Conservation (phyloP, 495 filamentous ascomycete genomes). For the Coniosporium apollinis region DNA sequence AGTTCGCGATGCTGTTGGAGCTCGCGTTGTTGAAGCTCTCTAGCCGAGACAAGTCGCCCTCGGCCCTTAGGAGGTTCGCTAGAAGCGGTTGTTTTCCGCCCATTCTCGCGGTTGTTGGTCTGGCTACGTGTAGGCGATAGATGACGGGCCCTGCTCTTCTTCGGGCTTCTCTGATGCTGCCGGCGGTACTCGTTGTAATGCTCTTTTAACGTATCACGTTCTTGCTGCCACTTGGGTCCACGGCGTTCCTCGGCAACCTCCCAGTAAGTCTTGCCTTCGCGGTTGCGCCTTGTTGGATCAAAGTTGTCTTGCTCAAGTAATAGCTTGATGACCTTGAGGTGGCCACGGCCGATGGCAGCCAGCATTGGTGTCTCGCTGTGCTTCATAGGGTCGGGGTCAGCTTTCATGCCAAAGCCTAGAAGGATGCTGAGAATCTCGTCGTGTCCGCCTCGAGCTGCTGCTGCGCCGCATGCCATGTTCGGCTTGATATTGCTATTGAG, state of each 20-base stretch:
- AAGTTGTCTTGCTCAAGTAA: constrained; percentile 64
- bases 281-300: constrained; percentile 51
- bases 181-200: constrained; percentile 64
- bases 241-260: constrained; percentile 69
- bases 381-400: constrained; percentile 61
- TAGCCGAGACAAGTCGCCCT: no score
- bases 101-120: no score
- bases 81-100: no score
- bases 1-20: no score
- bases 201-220: constrained; percentile 62
- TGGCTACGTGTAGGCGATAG: no score
- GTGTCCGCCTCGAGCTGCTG: constrained; percentile 85
- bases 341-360: constrained; percentile 81
- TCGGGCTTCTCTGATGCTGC: no score
- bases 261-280: constrained; percentile 57
- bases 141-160: no score
- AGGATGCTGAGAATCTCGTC: constrained; percentile 71
- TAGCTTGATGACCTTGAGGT: constrained; percentile 62
- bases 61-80: no score
- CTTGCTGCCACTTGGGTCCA: constrained; percentile 79
- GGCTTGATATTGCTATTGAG: constrained; percentile 59
- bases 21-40: no score
- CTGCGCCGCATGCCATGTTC: constrained; percentile 71
- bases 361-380: constrained; percentile 74
- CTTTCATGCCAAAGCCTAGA: constrained; percentile 53